These are phyloP conservation scores for Coemansia sp. DNA, from an alignment of 192 early-diverging fungal species.

Conservation along the genomic window DNA sequence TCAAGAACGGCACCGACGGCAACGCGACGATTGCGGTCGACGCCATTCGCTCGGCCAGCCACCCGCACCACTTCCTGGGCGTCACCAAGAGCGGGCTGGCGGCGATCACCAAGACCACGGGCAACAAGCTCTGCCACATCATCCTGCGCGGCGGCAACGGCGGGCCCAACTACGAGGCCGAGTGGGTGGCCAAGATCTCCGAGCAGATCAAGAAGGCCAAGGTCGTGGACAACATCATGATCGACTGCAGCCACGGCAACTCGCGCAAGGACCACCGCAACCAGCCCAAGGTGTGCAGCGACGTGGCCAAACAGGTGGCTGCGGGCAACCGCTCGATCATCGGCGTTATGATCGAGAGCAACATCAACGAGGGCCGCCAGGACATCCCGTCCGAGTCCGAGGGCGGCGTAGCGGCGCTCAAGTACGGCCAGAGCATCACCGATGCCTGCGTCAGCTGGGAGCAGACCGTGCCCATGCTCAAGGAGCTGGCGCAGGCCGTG, in stretches of 20 bases:
- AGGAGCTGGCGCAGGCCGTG: constrained; percentile 74
- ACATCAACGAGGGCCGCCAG: constrained; percentile 85
- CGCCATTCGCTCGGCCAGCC: constrained; percentile 65
- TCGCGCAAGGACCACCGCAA: constrained; percentile 82
- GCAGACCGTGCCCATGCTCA: constrained; percentile 72
- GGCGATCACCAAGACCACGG: constrained; percentile 81
- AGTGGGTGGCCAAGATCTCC: constrained; percentile 56
- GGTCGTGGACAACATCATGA: constrained; percentile 73
- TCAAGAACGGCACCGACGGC: constrained; percentile 98
- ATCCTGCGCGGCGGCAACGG: constrained; percentile 85
- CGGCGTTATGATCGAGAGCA: constrained; percentile 94
- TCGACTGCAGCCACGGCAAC: constrained; percentile 96
- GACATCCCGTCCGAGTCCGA: constrained; percentile 64
- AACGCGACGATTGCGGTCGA: constrained; percentile 71
- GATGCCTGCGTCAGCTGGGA: constrained; percentile 91
- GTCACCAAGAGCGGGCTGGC: constrained; percentile 93
- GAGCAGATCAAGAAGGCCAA: constrained; percentile 61
- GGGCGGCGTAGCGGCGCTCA: constrained; percentile 59
- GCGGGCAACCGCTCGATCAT: constrained; percentile 61
- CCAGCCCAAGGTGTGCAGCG: constrained; percentile 70
- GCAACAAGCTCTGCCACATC: constrained; percentile 82
- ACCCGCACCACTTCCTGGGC: constrained; percentile 87
- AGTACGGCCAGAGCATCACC: constrained; percentile 88
- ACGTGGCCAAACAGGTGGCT: constrained; percentile 70
- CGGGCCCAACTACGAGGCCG: constrained; percentile 83